These are phyloP conservation scores for Vinca minor DNA, from an alignment of 257 asterid species.

Conservation along the genomic window DNA sequence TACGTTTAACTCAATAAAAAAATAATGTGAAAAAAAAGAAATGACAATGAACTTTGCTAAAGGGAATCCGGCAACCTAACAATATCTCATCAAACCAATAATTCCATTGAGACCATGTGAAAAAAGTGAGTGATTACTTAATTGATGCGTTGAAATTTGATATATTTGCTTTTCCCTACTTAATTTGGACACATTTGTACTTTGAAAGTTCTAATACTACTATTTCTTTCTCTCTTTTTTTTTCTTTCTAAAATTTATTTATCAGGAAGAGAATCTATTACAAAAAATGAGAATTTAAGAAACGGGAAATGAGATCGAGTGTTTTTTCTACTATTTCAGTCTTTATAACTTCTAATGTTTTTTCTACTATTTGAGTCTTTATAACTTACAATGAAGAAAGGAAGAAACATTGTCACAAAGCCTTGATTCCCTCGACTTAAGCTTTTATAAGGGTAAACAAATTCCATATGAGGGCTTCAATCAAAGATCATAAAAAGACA, in stretches of 20 bases:
- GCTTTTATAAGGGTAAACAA: not conserved
- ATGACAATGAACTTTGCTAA: not conserved
- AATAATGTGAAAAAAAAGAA: too few relatives aligned
- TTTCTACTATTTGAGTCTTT: too few relatives aligned
- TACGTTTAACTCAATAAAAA: too few relatives aligned
- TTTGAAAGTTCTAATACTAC: not conserved
- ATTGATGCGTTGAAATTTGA: not conserved
- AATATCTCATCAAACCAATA: not conserved
- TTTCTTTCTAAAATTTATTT: too few relatives aligned
- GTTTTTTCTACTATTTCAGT: too few relatives aligned
- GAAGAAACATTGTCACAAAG: slow-evolving; percentile 17
- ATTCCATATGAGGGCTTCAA: not conserved
- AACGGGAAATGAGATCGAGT: too few relatives aligned
- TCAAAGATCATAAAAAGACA: not conserved
- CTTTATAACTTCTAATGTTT: too few relatives aligned
- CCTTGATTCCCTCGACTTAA: not conserved
- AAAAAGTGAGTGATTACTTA: slow-evolving; percentile 3
- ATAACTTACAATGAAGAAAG: slow-evolving; percentile 38
- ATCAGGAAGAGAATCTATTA: too few relatives aligned
- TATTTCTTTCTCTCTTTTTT: too few relatives aligned
- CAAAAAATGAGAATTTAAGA: too few relatives aligned
- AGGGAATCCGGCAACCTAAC: slow-evolving; percentile 1
- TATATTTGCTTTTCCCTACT: not conserved
- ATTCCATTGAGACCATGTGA: not conserved
- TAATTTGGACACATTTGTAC: not conserved